Evolutionary conservation across 2,329 filamentous ascomycete genomes (phyloP).

Genomic region (Endothia cerciana): DNA sequence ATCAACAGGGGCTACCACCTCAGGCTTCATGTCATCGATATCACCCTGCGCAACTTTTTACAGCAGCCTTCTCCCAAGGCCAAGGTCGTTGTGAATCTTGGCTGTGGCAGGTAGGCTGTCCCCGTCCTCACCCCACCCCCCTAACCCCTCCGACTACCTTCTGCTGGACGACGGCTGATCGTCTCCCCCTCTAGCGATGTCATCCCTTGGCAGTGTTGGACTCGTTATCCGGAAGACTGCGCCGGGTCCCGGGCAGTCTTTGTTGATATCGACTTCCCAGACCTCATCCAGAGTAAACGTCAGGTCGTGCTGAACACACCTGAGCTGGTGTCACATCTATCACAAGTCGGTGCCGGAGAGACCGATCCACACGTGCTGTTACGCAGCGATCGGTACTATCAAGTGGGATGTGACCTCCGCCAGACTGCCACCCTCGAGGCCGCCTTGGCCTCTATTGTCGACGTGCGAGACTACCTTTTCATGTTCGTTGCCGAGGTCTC

Average conservation of each 20-base stretch:
- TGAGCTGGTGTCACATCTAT: constrained; percentile 59
- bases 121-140: background rate
- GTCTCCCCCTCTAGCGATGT: constrained; percentile 66
- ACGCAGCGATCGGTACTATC: constrained; percentile 72
- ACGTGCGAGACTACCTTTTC: constrained; percentile 63
- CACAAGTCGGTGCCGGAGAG: constrained; percentile 46
- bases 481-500: constrained; percentile 90
- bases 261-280: constrained; percentile 84
- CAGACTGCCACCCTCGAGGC: constrained; percentile 64
- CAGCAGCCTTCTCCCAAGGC: constrained; percentile 51
- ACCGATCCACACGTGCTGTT: constrained; percentile 52
- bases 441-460: constrained; percentile 61
- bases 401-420: constrained; percentile 80
- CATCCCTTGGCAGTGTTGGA: constrained; percentile 80
- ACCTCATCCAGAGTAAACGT: constrained; percentile 76
- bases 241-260: constrained; percentile 60
- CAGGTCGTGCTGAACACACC: constrained; percentile 66
- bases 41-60: constrained; percentile 74
- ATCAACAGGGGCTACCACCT: constrained; percentile 92
- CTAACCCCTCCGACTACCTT: background rate
- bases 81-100: constrained; percentile 82
- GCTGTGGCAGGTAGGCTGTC: constrained; percentile 80
- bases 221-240: constrained; percentile 64
- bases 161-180: constrained; percentile 8
- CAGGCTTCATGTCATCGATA: constrained; percentile 80